Conservation (phyloP, 2,329 filamentous ascomycete species). For the Aspergillus brasiliensis region DNA sequence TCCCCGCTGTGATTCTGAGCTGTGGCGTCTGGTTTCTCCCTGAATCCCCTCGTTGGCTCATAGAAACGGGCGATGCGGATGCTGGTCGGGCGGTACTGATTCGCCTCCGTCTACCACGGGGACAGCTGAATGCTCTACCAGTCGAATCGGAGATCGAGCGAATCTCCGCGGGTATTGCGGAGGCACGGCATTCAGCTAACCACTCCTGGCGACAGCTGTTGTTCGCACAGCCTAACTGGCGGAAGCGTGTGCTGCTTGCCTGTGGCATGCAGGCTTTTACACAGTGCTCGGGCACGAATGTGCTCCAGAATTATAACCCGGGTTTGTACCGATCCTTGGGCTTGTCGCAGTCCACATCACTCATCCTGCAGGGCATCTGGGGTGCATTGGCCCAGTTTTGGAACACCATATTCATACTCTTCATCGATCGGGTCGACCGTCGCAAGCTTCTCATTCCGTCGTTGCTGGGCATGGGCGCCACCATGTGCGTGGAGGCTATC, state of each 20-base stretch:
- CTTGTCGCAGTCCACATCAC: constrained; percentile 47
- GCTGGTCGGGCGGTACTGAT: constrained; percentile 37
- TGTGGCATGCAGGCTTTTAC: constrained; percentile 54
- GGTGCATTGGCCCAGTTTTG: constrained; percentile 53
- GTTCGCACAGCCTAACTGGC: constrained; percentile 47
- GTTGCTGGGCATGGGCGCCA: constrained; percentile 46
- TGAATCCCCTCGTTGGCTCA: constrained; percentile 41
- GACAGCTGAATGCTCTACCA: constrained; percentile 31
- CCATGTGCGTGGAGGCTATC: constrained; percentile 45
- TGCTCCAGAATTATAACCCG: constrained; percentile 49
- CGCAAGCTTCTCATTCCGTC: constrained; percentile 53
- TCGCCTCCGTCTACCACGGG: constrained; percentile 24
- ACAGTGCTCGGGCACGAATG: constrained; percentile 52
- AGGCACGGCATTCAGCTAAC: constrained; percentile 38
- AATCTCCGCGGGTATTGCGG: constrained; percentile 44
- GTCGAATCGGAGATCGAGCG: constrained; percentile 47
- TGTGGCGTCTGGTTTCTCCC: constrained; percentile 37
- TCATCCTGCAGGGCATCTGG: constrained; percentile 56
- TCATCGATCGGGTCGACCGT: constrained; percentile 52
- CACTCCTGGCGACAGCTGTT: constrained; percentile 46
- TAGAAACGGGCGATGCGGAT: constrained; percentile 38
- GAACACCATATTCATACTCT: constrained; percentile 50
- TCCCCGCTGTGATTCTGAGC: constrained; percentile 44
- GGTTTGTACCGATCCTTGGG: constrained; percentile 50
- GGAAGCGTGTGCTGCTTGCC: constrained; percentile 50